Evolutionary conservation across 176 grass and related monocot species (phyloP), one percentile per base, ranked within the genome.

Genomic region (Poa annua): DNA sequence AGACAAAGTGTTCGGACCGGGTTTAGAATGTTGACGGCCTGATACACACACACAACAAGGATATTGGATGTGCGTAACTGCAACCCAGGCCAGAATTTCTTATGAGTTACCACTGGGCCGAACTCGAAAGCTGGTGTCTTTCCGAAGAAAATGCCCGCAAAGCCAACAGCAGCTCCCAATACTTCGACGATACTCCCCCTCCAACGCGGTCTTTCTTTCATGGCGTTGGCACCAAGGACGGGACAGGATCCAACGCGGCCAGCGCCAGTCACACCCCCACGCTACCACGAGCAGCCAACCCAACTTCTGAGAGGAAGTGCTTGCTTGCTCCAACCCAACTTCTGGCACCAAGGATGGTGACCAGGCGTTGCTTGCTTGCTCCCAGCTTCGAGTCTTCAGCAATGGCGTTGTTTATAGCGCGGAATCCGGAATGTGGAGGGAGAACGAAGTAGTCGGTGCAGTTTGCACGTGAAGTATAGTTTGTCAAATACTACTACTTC

Each of bases 391-490:
- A 44, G 4, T 45, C 38, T n/a, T 57, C 47, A 22, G 59, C 70
- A 3, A 14, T 5, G 17, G 17, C 53, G 45, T 78, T 78, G 41
- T 51, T 61, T 53, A 51, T 42, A 59, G 34, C 10, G 33, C 34
- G 24, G 5, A 42, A 44, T 14, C 21, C 45, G 24, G 5, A 42
- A 44, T 7, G 71, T 77, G 81, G 75, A 73, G 76, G 24, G 10
- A 33, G 36, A 39, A 71, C 2, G 38, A 83, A 78, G 84, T 15
- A 52, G 84, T 83, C 84, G 80, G 80, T 74, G 88, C 53, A 20
- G 19, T 41, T 45, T 52, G 66, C 50, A 8, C 34, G 74, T 64
- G 76, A 48, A 66, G 17, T 25, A 54, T 29, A n/a, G 29, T 85
- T 47, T 14, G 68, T 26, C 45, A 49, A 73, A 21, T 15, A 71